Evolutionary conservation across 163 green algal genomes (phyloP).

Genomic region (Smithsoniella earleae): DNA sequence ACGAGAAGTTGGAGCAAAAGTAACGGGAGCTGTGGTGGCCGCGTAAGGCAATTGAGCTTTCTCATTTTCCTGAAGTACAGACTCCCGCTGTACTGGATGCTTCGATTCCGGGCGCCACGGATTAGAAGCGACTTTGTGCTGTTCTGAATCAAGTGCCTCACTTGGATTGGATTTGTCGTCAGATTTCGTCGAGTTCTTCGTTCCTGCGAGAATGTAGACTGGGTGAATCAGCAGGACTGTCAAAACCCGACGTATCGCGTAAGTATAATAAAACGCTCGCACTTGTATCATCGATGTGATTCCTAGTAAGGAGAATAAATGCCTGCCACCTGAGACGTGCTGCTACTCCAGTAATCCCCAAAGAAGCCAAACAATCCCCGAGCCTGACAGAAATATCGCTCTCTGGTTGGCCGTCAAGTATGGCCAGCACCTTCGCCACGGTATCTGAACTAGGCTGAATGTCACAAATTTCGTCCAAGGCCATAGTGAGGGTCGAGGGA

Average conservation of each 20-base stretch:
- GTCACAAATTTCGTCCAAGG: neutral
- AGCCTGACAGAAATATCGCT: neutral
- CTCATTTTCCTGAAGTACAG: neutral
- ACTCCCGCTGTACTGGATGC: neutral
- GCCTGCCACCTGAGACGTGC: constrained; percentile 2
- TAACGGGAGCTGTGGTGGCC: neutral
- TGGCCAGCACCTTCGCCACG: neutral
- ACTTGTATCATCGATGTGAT: neutral
- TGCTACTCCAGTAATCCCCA: constrained; percentile 17
- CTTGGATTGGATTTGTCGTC: neutral
- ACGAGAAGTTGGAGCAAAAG: neutral
- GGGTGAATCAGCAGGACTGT: neutral
- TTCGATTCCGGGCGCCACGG: no score
- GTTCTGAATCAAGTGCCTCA: neutral
- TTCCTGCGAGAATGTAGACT: neutral
- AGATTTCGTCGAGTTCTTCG: neutral
- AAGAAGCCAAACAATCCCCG: constrained; percentile 9
- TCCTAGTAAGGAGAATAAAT: neutral
- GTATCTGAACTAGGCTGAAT: neutral
- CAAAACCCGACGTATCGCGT: neutral
- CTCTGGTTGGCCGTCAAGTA: constrained; percentile 15
- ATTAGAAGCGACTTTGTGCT: no score
- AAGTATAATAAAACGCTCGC: neutral
- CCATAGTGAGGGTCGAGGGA: neutral
- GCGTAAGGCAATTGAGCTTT: neutral